These are phyloP conservation scores for Syzygium grande DNA, from an alignment of 345 rosid genomes.

Conservation along the genomic window DNA sequence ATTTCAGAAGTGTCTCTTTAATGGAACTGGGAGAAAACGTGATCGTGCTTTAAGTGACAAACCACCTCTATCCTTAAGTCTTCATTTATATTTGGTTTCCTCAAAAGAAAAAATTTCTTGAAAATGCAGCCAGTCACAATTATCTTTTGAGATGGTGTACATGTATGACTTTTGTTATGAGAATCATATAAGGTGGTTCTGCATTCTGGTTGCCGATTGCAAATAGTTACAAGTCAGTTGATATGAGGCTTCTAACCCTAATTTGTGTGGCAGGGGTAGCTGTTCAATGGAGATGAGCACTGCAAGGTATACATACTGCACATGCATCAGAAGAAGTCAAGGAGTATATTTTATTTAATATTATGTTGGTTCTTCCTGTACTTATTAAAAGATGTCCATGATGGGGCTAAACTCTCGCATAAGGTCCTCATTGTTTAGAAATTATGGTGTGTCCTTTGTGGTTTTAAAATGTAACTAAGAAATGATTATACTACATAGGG, in stretches of 20 bases:
- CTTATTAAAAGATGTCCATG: background rate
- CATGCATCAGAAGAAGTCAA: background rate
- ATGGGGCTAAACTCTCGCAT: background rate
- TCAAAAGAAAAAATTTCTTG: background rate
- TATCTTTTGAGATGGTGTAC: background rate
- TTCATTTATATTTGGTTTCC: background rate
- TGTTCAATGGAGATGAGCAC: conserved; percentile 30
- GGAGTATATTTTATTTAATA: background rate
- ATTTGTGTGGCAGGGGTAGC: background rate
- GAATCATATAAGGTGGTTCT: background rate
- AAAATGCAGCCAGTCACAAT: background rate
- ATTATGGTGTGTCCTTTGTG: background rate
- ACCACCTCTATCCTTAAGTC: background rate
- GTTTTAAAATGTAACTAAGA: background rate
- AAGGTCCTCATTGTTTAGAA: background rate
- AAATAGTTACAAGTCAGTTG: background rate
- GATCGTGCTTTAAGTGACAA: background rate
- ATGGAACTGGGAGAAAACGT: background rate
- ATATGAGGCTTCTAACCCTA: background rate
- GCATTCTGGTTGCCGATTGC: background rate
- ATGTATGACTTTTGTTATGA: background rate
- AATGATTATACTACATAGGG: background rate
- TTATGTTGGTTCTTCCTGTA: background rate
- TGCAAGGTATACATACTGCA: conserved; percentile 14
- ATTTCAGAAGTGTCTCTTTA: background rate